Base-by-base conservation (phyloP, 2,329 filamentous ascomycete genomes). In the Pyricularia grisea region DNA sequence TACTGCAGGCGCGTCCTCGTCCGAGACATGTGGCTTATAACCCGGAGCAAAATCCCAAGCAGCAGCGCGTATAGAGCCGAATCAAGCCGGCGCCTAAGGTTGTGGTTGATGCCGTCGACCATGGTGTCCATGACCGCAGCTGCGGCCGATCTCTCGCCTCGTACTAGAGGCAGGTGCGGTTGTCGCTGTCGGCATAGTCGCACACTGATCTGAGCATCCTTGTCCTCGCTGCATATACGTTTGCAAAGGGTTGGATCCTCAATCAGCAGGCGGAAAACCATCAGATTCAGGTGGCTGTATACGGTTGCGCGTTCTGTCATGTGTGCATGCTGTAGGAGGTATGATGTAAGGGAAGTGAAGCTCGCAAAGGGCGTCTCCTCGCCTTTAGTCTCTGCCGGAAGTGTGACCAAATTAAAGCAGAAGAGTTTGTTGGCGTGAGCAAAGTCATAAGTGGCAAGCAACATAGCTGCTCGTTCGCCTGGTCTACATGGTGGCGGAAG, bases 381-480 rank as follows among this genome's bases (percentile, higher is more conserved):
- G 61, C 84, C 87, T 73, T 90, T 90, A 66, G 89, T 87, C 0
- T 58, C 58, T 9, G 88, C 79, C 6, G 85, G 76, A 28, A 88
- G 76, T 2, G 87, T 89, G 67, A 97, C 87, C 63, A 99, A 80
- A 74, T 91, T 94, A 77, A 92, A 91, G 78, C 92, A 94, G 79
- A 99, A 98, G 10, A 97, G 84, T 79, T 97, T 98, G 81, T 98
- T 99, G 42, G 94, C 91, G 76, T 97, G 91, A 3, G 90, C 89
- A 77, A 98, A 98, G 77, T 98, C 95, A 77, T 98, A 99, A 0
- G 92, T 90, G 0, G 93, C 90, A 42, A 99, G 84, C 4, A 98
- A 81, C 2, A 96, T 84, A 4, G 94, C 89, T 20, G 93, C 91
- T 77, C 94, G 89, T 70, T 89, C 86, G 2, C 89, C 88, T 1